These are phyloP conservation scores for Malassezia pachydermatis DNA, from an alignment of 1,284 basidiomycete genomes.

Conservation along the genomic window DNA sequence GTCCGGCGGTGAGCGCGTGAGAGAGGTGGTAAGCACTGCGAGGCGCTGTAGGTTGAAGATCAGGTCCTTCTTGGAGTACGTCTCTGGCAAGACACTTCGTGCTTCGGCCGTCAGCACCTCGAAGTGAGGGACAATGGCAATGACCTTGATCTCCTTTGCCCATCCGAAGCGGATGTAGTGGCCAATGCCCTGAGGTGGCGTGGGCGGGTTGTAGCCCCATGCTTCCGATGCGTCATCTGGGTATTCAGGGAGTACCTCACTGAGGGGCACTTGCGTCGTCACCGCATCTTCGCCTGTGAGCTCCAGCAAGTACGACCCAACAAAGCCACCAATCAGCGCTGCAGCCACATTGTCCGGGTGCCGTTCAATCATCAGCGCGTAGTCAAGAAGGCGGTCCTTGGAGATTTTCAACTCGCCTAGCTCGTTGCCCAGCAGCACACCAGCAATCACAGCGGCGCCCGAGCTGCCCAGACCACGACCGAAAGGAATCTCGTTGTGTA, in stretches of 20 bases:
- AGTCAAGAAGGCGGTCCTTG: slow-evolving; percentile 72
- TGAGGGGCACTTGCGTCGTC: slow-evolving; percentile 77
- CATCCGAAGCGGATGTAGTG: slow-evolving; percentile 88
- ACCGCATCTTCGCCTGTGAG: slow-evolving; percentile 55
- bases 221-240: slow-evolving; percentile 79
- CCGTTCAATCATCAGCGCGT: slow-evolving; percentile 96
- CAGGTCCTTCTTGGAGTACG: slow-evolving; percentile 80
- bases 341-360: slow-evolving; percentile 99
- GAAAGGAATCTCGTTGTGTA: slow-evolving; percentile 89
- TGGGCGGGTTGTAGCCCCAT: slow-evolving; percentile 80
- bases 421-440: slow-evolving; percentile 76
- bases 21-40: slow-evolving; percentile 92
- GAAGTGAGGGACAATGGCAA: slow-evolving; percentile 90
- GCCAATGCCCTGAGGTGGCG: slow-evolving; percentile 80
- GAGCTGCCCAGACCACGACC: slow-evolving; percentile 93
- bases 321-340: slow-evolving; percentile 89
- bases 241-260: slow-evolving; percentile 93
- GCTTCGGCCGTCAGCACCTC: slow-evolving; percentile 94
- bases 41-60: slow-evolving; percentile 93
- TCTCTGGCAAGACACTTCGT: slow-evolving; percentile 69
- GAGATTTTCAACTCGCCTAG: slow-evolving; percentile 66
- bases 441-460: slow-evolving; percentile 93
- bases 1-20: slow-evolving; percentile 80
- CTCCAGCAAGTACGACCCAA: slow-evolving; percentile 91
- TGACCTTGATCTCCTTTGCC: slow-evolving; percentile 74